phyloP scores from a whole-genome alignment of 306 rosid genomes.

The Astragalus glycyphyllos region DNA sequence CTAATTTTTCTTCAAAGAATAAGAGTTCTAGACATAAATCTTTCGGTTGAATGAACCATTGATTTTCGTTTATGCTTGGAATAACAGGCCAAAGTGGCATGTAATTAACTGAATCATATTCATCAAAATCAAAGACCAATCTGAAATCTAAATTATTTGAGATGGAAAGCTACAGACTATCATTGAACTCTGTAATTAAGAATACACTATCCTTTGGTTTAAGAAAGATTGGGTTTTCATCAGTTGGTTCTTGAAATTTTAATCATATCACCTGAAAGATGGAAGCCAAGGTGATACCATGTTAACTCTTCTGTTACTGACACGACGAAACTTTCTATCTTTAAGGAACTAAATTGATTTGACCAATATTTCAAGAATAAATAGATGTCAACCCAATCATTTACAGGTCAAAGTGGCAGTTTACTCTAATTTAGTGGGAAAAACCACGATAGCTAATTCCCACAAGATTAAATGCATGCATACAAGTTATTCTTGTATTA shows the following conservation, averaged over 20 bases:
- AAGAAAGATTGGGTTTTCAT: neutral
- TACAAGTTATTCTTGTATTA: conserved; percentile 7
- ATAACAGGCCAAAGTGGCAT: neutral
- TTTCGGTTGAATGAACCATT: conserved; percentile 3
- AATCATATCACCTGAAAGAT: neutral
- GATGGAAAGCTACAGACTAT: neutral
- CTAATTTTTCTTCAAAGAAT: neutral
- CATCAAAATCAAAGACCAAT: conserved; percentile 6
- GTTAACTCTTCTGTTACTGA: neutral
- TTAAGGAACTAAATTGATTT: neutral
- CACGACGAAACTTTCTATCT: conserved; percentile 3
- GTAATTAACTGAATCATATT: neutral
- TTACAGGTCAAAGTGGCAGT: neutral
- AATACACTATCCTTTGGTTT: neutral
- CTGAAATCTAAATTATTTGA: conserved; percentile 43
- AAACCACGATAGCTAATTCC: conserved; percentile 9
- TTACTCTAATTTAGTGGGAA: neutral
- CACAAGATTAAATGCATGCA: neutral
- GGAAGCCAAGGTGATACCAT: neutral
- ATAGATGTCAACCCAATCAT: neutral
- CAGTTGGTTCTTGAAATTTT: neutral
- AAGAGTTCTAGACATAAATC: neutral
- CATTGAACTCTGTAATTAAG: conserved; percentile 14
- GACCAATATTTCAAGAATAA: neutral
- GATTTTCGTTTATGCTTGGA: neutral